A percentile compares a stretch with the other conserved stretches of the same genome.
Evolutionary conservation across 2,329 filamentous ascomycete genomes (phyloP).

Genomic region (Nectriaceae sp.): DNA sequence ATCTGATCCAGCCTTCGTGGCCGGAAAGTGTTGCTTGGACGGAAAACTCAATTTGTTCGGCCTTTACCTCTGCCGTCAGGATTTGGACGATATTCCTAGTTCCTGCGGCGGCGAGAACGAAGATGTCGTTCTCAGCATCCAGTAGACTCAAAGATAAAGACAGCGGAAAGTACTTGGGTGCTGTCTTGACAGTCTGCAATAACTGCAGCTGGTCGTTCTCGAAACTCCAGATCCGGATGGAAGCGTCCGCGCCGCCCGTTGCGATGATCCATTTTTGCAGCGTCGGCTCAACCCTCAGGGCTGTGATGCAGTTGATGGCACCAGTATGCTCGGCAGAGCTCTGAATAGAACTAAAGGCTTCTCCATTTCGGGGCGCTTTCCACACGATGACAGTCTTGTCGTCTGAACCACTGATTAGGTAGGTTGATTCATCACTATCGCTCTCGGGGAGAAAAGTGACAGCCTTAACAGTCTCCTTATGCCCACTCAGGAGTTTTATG

Average conservation of each 20-base stretch:
- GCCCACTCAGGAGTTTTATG: constrained; percentile 68
- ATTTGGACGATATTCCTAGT: constrained; percentile 83
- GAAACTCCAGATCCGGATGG: constrained; percentile 70
- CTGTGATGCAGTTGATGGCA: constrained; percentile 70
- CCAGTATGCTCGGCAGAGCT: constrained; percentile 66
- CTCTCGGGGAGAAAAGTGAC: constrained; percentile 71
- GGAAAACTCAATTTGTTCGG: constrained; percentile 55
- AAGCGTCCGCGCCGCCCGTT: constrained; percentile 81
- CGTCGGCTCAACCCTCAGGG: constrained; percentile 34
- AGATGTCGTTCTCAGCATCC: constrained; percentile 49
- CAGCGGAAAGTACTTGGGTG: constrained; percentile 81
- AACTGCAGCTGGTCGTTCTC: constrained; percentile 50
- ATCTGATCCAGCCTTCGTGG: constrained; percentile 94
- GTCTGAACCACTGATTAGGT: constrained; percentile 78
- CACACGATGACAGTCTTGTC: constrained; percentile 80
- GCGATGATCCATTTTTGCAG: constrained; percentile 56
- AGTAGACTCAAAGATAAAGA: constrained; percentile 69
- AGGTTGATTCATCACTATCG: constrained; percentile 46
- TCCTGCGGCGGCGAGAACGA: constrained; percentile 81
- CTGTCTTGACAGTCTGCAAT: constrained; percentile 70
- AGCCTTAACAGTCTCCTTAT: constrained; percentile 78
- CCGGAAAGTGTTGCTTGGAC: constrained; percentile 78
- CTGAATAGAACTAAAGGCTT: constrained; percentile 46
- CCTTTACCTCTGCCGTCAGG: constrained; percentile 58
- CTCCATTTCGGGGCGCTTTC: constrained; percentile 40